Base-by-base conservation (phyloP, 768 basidiomycete genomes). In the Lactarius sp. region DNA sequence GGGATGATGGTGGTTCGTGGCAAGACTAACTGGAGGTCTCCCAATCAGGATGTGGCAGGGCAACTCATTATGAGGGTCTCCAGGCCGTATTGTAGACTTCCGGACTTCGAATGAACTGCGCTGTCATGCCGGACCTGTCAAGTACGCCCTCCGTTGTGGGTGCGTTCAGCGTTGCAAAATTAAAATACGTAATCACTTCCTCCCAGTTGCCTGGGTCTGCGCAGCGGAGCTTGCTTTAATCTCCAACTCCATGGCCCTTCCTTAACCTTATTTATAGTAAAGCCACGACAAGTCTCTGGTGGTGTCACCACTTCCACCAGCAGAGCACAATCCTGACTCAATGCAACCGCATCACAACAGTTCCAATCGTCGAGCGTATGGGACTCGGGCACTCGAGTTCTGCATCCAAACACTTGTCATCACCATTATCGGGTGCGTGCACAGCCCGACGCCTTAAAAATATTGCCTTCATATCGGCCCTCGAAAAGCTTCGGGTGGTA, bases 341-440 rank as follows among this genome's bases (percentile, higher is more conserved):
- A 55, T 47, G 52, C 62, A 55, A 64, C 47, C 53, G 7, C 46
- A 37, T 34, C 61, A 51, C 27, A 20, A 31, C n/a, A 31, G 20
- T 33, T 42, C 54, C 41, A 13, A 18, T 22, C 34, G 22, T 52
- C 34, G 22, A 20, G 44, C 18, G n/a, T 36, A 20, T 20, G 54
- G 4, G n/a, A 56, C 50, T 2, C 59, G 47, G 8, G 20, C 16
- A 1, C n/a, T 66, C 18, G 67, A 68, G 50, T 34, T 34, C 27
- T 39, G 55, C 33, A 60, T 68, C 54, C 67, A 68, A 52, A 31
- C 31, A 20, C 34, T 68, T 4, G 58, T 66, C 31, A 22, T 63
- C 51, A n/a, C 44, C 36, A 41, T 68, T 27, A 68, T 68, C 31
- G 44, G 68, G 68, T 68, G 50, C 27, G 67, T 57, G 22, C 8